Percentiles rank a stretch among this genome's conserved stretches.
Conservation (phyloP, 805 yeast genomes). For the Ogataea thermomethanolica region DNA sequence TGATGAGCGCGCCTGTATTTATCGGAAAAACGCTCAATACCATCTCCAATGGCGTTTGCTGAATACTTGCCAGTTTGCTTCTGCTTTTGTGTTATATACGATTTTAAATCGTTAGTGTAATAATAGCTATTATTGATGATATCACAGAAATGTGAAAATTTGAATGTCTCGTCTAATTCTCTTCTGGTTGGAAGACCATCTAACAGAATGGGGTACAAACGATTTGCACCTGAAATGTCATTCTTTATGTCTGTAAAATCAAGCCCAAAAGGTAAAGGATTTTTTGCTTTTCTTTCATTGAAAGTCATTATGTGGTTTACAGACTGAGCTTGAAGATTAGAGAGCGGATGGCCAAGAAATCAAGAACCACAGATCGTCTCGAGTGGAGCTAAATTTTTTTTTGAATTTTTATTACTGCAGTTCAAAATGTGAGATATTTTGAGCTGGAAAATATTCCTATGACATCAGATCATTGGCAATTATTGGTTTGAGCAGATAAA, state of each 20-base stretch:
- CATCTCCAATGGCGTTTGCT: slow-evolving; percentile 46
- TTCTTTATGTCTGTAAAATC: slow-evolving; percentile 58
- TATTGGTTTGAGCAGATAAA: no score
- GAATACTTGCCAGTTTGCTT: neutral
- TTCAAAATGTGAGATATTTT: no score
- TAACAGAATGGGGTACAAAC: slow-evolving; percentile 54
- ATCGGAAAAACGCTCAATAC: slow-evolving; percentile 80
- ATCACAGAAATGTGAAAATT: slow-evolving; percentile 50
- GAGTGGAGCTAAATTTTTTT: no score
- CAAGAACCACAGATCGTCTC: no score
- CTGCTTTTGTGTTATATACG: slow-evolving; percentile 36
- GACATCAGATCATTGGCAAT: no score
- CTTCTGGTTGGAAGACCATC: slow-evolving; percentile 51
- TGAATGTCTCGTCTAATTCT: slow-evolving; percentile 53
- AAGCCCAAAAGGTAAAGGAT: slow-evolving; percentile 64
- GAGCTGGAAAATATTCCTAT: no score
- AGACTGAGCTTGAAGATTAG: neutral
- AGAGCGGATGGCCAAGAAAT: no score
- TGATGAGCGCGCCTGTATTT: slow-evolving; percentile 21
- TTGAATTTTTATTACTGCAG: no score
- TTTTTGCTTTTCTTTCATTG: slow-evolving; percentile 44
- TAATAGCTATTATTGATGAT: slow-evolving; percentile 65
- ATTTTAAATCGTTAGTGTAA: slow-evolving; percentile 40
- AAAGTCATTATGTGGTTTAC: slow-evolving; percentile 45
- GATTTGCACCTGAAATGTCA: slow-evolving; percentile 33